Base-by-base conservation (phyloP, 345 rosid species). In the Moricandia arvensis region DNA sequence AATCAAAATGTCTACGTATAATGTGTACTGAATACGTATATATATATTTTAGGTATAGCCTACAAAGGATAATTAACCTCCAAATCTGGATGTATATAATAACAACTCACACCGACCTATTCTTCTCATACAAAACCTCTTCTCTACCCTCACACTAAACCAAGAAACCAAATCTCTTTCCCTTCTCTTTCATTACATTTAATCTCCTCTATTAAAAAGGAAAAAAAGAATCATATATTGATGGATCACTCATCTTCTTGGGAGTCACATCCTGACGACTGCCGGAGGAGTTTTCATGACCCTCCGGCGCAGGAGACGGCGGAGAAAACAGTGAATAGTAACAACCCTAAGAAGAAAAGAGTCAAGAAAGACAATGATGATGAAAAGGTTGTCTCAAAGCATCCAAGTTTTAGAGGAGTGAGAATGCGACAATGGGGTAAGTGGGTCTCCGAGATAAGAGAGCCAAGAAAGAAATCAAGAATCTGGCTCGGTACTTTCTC, bases 391-490 rank as follows among this genome's bases (percentile, higher is more conserved):
- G 81, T 75, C 31, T 68, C 61, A 16, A 88, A 85, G 78, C 93
- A 88, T 81, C 90, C 90, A 8, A 82, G 81, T 43, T 93, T 79
- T 77, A 74, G 96, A 45, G 98, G 98, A 11, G 98, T 93, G 27
- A 84, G 98, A 81, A 91, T 88, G 96, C 81, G 98, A 74, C 75
- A 92, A 15, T 93, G 98, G 98, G 98, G 98, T 0, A 93, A 93
- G 74, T 93, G 98, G 98, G 98, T 93, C 7, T 93, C 98, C 6
- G 98, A 93, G 85, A 93, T 93, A 85, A 84, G 98, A 30, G 92
- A 93, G 75, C 98, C 98, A 29, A 80, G 93, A 62, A 93, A 93
- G 85, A 93, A 93, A 85, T 88, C 73, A 76, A 86, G 98, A 86
- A 93, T 93, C 88, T 93, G 98, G 98, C 89, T 93, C 3, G 98